Evolutionary conservation across 2,329 filamentous ascomycete genomes (phyloP), one percentile per base, ranked within the genome.

Genomic region (Reticulascus tulasneorum): DNA sequence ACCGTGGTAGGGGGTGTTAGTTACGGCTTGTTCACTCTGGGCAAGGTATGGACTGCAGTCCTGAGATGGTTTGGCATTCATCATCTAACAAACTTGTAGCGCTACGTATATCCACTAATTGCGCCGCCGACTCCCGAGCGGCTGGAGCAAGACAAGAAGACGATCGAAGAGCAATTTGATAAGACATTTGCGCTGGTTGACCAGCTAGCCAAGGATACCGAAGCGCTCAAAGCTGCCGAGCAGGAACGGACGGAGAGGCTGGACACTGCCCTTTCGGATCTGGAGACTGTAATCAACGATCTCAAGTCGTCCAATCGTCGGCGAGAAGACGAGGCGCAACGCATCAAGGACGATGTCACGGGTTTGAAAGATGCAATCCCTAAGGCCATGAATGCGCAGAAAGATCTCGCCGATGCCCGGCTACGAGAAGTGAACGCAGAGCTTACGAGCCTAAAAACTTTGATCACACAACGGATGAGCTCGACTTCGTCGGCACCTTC

Each of bases 41-140:
- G 89, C 42, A 94, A 94, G 77, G 85, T 88, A 67, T 23, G 58
- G 37, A 11, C 17, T 19, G 18, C 20, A 12, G 17, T n/a, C 13
- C 35, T 29, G 24, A 16, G 16, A n/a, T 11, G 9, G 21, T 22
- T 13, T 12, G 21, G 16, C 29, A 22, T 12, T 12, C 15, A 12
- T 16, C 12, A 15, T 11, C 49, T 63, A 40, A 64, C 45, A 24
- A 20, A 13, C n/a, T n/a, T 29, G 6, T 50, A 94, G 79, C 86
- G 93, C 54, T 98, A 98, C 53, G 81, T 98, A 39, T 79, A 85
- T 46, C 93, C 93, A 26, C 70, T 98, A 19, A 88, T 98, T 42
- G 84, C 90, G 10, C 94, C 93, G 5, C 93, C 93, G 2, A 98
- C 93, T 2, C 87, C 89, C 9, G 89, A 94, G 38, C 89, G 94